phyloP scores from a whole-genome alignment of 768 basidiomycete species.

The Ramaria sp. region DNA sequence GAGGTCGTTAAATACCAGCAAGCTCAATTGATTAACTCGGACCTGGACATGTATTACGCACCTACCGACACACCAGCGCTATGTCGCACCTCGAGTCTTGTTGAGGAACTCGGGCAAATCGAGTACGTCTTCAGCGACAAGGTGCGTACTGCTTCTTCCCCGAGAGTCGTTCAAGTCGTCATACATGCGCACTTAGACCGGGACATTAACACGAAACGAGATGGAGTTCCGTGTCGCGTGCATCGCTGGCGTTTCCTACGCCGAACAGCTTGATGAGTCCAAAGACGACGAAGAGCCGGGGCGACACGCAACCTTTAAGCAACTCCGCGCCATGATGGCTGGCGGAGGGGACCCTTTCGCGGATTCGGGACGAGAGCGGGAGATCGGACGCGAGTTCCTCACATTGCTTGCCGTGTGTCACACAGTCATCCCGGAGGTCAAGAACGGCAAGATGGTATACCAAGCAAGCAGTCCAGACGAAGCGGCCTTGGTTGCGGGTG shows the following conservation, averaged over 20 bases:
- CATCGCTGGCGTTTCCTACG: slow-evolving; percentile 82
- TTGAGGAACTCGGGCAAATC: slow-evolving; percentile 97
- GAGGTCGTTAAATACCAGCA: slow-evolving; percentile 99
- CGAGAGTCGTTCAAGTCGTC: not conserved
- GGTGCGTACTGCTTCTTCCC: not conserved
- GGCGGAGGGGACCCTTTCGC: slow-evolving; percentile 48
- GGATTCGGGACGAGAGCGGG: slow-evolving; percentile 23
- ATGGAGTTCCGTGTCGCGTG: slow-evolving; percentile 95
- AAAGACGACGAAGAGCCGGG: slow-evolving; percentile 51
- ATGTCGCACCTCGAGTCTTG: slow-evolving; percentile 94
- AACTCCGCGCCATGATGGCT: slow-evolving; percentile 50
- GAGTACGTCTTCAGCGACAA: slow-evolving; percentile 95
- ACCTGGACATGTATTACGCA: slow-evolving; percentile 97
- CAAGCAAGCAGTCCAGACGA: slow-evolving; percentile 98
- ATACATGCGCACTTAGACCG: slow-evolving; percentile 32
- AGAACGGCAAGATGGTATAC: slow-evolving; percentile 81
- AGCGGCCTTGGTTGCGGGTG: slow-evolving; percentile 90
- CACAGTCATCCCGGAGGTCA: slow-evolving; percentile 92
- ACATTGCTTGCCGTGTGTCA: slow-evolving; percentile 90
- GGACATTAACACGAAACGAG: slow-evolving; percentile 92
- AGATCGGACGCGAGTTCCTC: slow-evolving; percentile 60
- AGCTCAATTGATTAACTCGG: slow-evolving; percentile 93
- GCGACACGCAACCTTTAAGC: slow-evolving; percentile 69
- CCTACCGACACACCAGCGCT: slow-evolving; percentile 93
- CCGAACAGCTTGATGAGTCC: slow-evolving; percentile 82